Evolutionary conservation across 306 rosid species (phyloP), one percentile per base, ranked within the genome.

Genomic region (Cucurbita argyrosperma): DNA sequence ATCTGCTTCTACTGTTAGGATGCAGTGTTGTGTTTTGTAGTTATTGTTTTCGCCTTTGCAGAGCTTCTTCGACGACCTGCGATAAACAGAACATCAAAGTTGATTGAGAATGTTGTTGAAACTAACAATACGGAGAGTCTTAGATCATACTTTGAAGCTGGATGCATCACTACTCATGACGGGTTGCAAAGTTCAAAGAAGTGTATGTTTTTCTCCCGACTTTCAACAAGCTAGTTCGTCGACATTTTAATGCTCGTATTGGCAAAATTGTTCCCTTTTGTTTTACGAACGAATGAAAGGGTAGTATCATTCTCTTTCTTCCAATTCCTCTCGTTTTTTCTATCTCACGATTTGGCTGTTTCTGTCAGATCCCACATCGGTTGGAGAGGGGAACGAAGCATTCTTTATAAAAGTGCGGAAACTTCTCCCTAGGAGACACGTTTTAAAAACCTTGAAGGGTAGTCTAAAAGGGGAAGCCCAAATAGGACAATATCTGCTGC

Each of bases 21-120:
- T 75, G 53, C 42, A 13, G 35, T 30, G 35, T 46, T 53, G 67
- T 56, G 37, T 49, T 61, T 43, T 37, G 16, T 19, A 49, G 71
- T 79, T 0, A 13, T 46, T 19, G 8, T 77, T 63, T 57, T 26
- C 5, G 7, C 2, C 74, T 6, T 58, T 64, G 39, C 71, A 92
- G 97, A 87, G 83, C 82, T 84, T 84, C 77, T 90, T 76, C 76
- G 87, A 60, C 82, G 90, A 69, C 88, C 87, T 15, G 83, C 83
- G 13, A 79, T 90, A 15, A 89, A 87, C 59, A 79, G 74, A 15
- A 69, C 85, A 57, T 85, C 92, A 43, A 75, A 82, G 58, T 79
- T 92, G 83, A 73, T 87, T 26, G 66, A 80, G 77, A 82, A 60
- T 57, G 62, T 90, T 77, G 68, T 90, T 70, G 74, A 50, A 72